Evolutionary conservation across 306 rosid species (phyloP), one percentile per base, ranked within the genome.

Genomic region (Rubus parviflorus): DNA sequence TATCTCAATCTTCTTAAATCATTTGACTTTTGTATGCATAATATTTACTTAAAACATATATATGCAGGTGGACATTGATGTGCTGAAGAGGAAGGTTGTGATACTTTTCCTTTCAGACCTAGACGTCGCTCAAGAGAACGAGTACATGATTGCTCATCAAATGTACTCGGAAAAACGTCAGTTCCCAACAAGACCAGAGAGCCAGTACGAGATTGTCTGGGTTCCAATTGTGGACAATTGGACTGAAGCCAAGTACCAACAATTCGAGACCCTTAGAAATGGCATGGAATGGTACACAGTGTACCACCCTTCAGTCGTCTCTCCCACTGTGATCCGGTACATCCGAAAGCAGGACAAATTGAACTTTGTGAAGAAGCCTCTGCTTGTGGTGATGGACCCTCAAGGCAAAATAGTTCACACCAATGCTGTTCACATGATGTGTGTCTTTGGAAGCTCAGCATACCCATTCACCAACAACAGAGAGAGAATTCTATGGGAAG

Each of bases 401-500:
- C 88, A 78, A 23, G 97, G 97, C 4, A 83, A 79, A 61, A 81
- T 86, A 16, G 83, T 80, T 45, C 88, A 89, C 83, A 45, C 56
- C 66, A 91, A 89, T 73, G 94, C 97, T 46, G 56, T 87, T n/a
- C 89, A 89, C 77, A 83, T 89, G 91, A 87, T 91, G 90, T 91
- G 94, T 84, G 88, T 91, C 30, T 91, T 93, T 93, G 92, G 97
- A 85, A 87, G 90, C 76, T 2, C 69, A 25, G 91, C 94, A 0
- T 87, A 75, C 69, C 94, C 94, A 40, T 91, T 91, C 81, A 81
- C 87, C 12, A 61, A 60, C 75, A 37, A 60, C 66, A 79, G 30
- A 46, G 97, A 91, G 85, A 83, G 69, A 81, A 23, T 85, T 54
- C 83, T 91, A 23, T 91, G 97, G 97, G 78, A 80, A 49, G 76